Base-by-base conservation (phyloP, 345 rosid genomes). In the Firmiana major region DNA sequence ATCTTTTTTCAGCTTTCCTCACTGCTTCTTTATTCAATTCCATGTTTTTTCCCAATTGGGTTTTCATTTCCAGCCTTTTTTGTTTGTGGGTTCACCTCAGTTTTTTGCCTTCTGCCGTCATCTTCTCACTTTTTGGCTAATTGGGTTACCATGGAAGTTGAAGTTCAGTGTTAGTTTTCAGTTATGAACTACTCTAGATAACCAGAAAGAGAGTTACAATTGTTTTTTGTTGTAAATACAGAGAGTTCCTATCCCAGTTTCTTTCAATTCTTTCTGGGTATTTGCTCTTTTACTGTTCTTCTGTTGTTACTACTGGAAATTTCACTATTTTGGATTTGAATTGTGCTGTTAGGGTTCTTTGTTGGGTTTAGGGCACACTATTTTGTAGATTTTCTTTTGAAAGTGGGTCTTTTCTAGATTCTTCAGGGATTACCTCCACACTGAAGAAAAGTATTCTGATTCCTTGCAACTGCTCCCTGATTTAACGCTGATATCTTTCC, bases 361-460 rank as follows among this genome's bases (percentile, higher is more conserved):
- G 1, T 42, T 67, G 28, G 49, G 68, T 28, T 58, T 58, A 57
- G 58, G 19, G 34, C 42, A 24, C 51, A 70, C 62, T 45, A 55
- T 21, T 60, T 65, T 75, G 43, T 71, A 64, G 21, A 34, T 54
- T 72, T 64, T 65, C 22, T 66, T 57, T 36, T 70, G 77, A 78
- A 88, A 78, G 78, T 73, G 81, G 78, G 83, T 76, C 77, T 87
- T 88, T 90, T 82, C 46, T 63, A 84, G 90, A 90, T 90, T 90
- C 94, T 87, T 74, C 71, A 59, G 45, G 82, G 73, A 57, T 67
- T 81, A 85, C 77, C 85, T 82, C 46, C 40, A 63, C 73, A 66
- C 64, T 19, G 7, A 24, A 51, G 77, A 82, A 85, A 79, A 81
- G 74, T 81, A 86, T 90, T 90, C 88, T 83, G 88, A 90, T 90